Evolutionary conservation across 768 basidiomycete species (phyloP).

Genomic region (Rhizopogon vinicolor): DNA sequence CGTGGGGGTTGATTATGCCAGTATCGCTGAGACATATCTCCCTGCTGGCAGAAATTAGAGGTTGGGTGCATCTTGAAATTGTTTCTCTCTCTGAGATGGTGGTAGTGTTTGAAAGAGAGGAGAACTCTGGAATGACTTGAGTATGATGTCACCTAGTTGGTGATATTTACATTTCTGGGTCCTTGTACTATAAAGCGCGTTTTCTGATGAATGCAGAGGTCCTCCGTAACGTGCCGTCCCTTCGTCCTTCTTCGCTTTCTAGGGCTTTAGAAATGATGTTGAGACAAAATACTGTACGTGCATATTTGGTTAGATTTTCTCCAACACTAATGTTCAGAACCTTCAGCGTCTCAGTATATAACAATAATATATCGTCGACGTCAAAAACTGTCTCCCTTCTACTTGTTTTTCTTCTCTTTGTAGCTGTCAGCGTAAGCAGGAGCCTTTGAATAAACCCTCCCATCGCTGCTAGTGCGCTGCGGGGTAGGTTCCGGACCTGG

Average conservation of each 20-base stretch:
- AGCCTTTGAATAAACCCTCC: constrained; percentile 7
- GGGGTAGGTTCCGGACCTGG: constrained; percentile 6
- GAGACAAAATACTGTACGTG: no score
- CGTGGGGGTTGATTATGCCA: constrained; percentile 29
- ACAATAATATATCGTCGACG: neutral
- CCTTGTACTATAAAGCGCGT: neutral
- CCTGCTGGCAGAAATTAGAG: constrained; percentile 17
- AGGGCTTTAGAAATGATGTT: no score
- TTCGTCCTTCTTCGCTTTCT: no score
- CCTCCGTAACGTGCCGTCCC: no score
- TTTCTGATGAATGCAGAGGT: no score
- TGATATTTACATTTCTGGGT: constrained; percentile 2
- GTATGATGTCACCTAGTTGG: constrained; percentile 24
- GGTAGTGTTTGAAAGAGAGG: constrained; percentile 9
- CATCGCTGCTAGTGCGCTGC: constrained; percentile 4
- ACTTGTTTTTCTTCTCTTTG: neutral
- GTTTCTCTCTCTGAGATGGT: neutral
- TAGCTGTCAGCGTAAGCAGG: constrained; percentile 1
- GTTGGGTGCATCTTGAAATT: constrained; percentile 18
- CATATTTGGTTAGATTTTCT: no score
- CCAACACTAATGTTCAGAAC: neutral
- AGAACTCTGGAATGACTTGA: constrained; percentile 3
- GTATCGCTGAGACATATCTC: constrained; percentile 20
- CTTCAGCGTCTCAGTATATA: no score
- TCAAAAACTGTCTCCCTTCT: neutral